These are phyloP conservation scores for Mrakia frigida DNA, from an alignment of 768 basidiomycete species.

Conservation along the genomic window DNA sequence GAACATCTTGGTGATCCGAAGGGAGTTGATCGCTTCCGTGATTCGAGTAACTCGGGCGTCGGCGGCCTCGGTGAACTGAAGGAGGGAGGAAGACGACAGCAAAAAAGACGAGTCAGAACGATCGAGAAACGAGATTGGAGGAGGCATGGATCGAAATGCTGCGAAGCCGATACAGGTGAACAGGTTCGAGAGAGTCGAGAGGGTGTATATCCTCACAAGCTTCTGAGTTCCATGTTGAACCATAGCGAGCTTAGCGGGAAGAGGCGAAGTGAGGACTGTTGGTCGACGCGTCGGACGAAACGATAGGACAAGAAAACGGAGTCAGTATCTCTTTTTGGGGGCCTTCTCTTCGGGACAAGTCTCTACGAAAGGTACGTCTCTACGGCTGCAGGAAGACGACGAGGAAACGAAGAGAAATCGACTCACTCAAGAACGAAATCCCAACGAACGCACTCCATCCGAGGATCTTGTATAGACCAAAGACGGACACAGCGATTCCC, in stretches of 20 bases:
- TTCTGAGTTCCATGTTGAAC: constrained; percentile 52
- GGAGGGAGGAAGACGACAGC: neutral
- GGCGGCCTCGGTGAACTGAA: constrained; percentile 42
- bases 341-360: too few relatives aligned
- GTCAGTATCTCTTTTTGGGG: too few relatives aligned
- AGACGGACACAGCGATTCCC: constrained; percentile 47
- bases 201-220: neutral
- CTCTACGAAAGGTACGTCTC: too few relatives aligned
- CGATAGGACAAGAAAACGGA: too few relatives aligned
- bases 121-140: too few relatives aligned
- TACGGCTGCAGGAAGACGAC: neutral
- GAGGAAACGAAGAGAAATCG: neutral
- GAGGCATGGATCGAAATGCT: too few relatives aligned
- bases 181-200: too few relatives aligned
- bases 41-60: constrained; percentile 60
- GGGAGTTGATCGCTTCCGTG: constrained; percentile 49
- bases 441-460: constrained; percentile 61
- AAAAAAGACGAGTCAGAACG: neutral
- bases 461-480: constrained; percentile 51
- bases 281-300: neutral
- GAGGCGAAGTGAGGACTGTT: constrained; percentile 51
- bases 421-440: constrained; percentile 48
- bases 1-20: constrained; percentile 68
- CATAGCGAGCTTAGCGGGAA: constrained; percentile 54
- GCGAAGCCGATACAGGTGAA: too few relatives aligned